A percentile compares a stretch with the other conserved stretches of the same genome.
phyloP scores from a whole-genome alignment of 164 flowering plant species.

The Macadamia integrifolia region DNA sequence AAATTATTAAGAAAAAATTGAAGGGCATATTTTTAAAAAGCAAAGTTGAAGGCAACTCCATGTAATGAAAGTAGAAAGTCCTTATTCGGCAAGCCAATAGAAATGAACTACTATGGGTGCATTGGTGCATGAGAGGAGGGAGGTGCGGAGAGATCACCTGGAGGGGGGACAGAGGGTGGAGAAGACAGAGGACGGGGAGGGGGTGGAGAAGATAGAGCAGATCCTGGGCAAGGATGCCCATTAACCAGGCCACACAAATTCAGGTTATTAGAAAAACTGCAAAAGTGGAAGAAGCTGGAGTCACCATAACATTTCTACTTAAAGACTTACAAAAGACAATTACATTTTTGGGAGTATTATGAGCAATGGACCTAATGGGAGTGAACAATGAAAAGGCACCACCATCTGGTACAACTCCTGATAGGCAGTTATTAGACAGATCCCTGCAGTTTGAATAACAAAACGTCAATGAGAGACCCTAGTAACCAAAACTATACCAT shows the following conservation, averaged over 20 bases:
- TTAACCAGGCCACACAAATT: slow-evolving; percentile 47
- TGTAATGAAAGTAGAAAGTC: neutral
- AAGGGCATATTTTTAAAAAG: too few relatives aligned
- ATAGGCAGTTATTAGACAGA: slow-evolving; percentile 51
- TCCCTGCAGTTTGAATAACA: slow-evolving; percentile 37
- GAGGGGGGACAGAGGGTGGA: slow-evolving; percentile 53
- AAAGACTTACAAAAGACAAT: neutral
- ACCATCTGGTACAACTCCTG: slow-evolving; percentile 52
- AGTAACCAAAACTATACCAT: neutral
- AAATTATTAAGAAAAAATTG: too few relatives aligned
- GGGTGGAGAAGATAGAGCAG: slow-evolving; percentile 97
- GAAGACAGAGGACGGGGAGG: slow-evolving; percentile 93
- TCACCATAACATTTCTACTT: neutral
- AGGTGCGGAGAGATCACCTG: slow-evolving; percentile 34
- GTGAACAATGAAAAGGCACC: slow-evolving; percentile 71
- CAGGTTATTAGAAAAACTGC: slow-evolving; percentile 77
- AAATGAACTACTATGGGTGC: too few relatives aligned
- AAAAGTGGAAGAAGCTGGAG: slow-evolving; percentile 11
- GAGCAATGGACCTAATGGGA: slow-evolving; percentile 46
- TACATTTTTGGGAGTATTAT: neutral
- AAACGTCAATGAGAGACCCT: slow-evolving; percentile 1
- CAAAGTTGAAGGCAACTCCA: too few relatives aligned
- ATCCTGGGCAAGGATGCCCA: slow-evolving; percentile 60
- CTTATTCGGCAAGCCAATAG: too few relatives aligned
- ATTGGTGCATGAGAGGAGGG: neutral